These are phyloP conservation scores for Xylariaceae sp. DNA, from an alignment of 2,329 filamentous ascomycete genomes.

Conservation along the genomic window DNA sequence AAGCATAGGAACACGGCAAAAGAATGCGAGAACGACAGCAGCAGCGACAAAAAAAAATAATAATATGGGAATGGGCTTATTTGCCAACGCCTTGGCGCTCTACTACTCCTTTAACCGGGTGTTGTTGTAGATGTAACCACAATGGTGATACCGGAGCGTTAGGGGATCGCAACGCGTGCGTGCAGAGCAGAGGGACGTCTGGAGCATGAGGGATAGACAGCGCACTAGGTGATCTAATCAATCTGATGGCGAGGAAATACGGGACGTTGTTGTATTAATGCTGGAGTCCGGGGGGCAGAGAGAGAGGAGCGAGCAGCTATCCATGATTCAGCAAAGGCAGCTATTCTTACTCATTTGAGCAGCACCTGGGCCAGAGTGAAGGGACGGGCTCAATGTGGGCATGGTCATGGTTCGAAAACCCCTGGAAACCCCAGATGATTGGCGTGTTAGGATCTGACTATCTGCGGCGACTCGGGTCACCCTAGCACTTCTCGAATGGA, in stretches of 20 bases:
- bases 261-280: constrained; percentile 5
- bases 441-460: constrained; percentile 19
- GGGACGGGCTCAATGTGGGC: constrained; percentile 19
- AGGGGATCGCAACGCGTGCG: not conserved
- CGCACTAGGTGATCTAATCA: not conserved
- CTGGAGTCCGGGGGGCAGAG: not conserved
- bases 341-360: constrained; percentile 21
- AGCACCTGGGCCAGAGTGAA: constrained; percentile 22
- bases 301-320: constrained; percentile 5
- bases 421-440: constrained; percentile 20
- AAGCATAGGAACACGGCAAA: constrained; percentile 13
- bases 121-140: not conserved
- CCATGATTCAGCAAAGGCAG: constrained; percentile 14
- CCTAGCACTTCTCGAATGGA: constrained; percentile 22
- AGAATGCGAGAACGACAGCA: not conserved
- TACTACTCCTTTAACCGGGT: constrained; percentile 1
- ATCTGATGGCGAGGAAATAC: not conserved
- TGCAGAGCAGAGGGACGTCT: not conserved
- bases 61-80: not conserved
- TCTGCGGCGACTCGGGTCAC: constrained; percentile 22
- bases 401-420: constrained; percentile 9
- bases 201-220: not conserved
- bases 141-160: not conserved
- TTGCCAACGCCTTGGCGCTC: constrained; percentile 3
- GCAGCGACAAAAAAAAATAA: too few relatives aligned